phyloP scores from a whole-genome alignment of 352 stramenopile genomes.

The Phytophthora lateralis region DNA sequence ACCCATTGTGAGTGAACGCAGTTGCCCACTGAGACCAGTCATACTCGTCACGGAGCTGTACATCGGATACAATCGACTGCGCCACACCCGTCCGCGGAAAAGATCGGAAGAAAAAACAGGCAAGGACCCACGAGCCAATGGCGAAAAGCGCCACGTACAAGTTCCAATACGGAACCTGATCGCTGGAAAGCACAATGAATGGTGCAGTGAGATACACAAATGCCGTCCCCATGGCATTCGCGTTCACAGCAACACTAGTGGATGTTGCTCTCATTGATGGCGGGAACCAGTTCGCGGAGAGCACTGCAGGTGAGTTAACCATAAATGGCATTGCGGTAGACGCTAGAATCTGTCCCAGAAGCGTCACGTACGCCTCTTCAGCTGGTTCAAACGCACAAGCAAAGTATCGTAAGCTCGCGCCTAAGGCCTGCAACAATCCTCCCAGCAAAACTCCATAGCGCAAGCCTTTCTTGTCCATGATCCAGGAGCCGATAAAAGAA shows the following conservation, averaged over 20 bases:
- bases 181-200: slow-evolving; percentile 50
- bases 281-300: slow-evolving; percentile 80
- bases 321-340: slow-evolving; percentile 85
- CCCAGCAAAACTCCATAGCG: slow-evolving; percentile 68
- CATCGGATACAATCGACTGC: slow-evolving; percentile 56
- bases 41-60: slow-evolving; percentile 70
- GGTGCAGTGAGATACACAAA: slow-evolving; percentile 62
- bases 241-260: slow-evolving; percentile 77
- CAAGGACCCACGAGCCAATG: slow-evolving; percentile 27
- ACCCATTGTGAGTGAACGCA: slow-evolving; percentile 66
- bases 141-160: slow-evolving; percentile 47
- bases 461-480: slow-evolving; percentile 82
- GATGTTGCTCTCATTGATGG: slow-evolving; percentile 65
- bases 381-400: slow-evolving; percentile 31
- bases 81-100: slow-evolving; percentile 45
- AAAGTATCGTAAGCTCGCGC: slow-evolving; percentile 53
- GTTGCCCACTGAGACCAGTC: slow-evolving; percentile 74
- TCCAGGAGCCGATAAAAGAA: slow-evolving; percentile 78
- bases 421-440: slow-evolving; percentile 55
- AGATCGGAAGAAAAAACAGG: slow-evolving; percentile 47
- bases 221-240: slow-evolving; percentile 73
- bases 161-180: slow-evolving; percentile 51
- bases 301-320: slow-evolving; percentile 79
- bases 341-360: slow-evolving; percentile 67
- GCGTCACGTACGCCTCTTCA: slow-evolving; percentile 45